phyloP scores from a whole-genome alignment of 2,329 filamentous ascomycete species.

The Thielaviopsis punctulata region DNA sequence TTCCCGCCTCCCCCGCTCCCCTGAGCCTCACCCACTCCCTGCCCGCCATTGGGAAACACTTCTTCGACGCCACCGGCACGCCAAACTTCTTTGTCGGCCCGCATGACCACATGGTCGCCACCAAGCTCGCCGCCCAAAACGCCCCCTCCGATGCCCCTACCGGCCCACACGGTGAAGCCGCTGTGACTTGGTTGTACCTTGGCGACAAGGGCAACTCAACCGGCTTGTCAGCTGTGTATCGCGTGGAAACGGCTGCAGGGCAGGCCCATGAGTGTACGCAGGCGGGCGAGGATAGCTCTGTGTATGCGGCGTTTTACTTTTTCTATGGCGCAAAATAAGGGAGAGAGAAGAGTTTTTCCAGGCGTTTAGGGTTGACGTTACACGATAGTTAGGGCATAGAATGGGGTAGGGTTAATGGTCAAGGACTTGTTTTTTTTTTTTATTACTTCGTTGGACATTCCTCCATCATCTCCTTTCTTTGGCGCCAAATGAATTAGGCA shows the following conservation, averaged over 20 bases:
- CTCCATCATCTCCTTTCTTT: too few species aligned
- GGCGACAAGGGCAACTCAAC: constrained; percentile 7
- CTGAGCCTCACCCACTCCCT: constrained; percentile 24
- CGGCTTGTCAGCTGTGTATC: constrained; percentile 1
- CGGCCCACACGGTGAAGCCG: constrained; percentile 5
- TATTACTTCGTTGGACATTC: too few species aligned
- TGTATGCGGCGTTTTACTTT: constrained; percentile 42
- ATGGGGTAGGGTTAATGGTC: too few species aligned
- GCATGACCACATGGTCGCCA: constrained; percentile 25
- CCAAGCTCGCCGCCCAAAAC: constrained; percentile 28
- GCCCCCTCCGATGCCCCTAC: neutral
- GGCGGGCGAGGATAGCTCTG: constrained; percentile 25
- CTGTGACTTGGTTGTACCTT: constrained; percentile 7
- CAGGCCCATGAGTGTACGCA: constrained; percentile 15
- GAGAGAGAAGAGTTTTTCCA: neutral
- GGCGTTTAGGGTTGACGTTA: too few species aligned
- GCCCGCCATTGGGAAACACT: constrained; percentile 45
- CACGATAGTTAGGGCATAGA: too few species aligned
- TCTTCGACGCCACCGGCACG: constrained; percentile 35
- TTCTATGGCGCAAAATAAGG: constrained; percentile 27
- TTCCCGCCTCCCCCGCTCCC: constrained; percentile 25
- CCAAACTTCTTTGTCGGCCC: constrained; percentile 41
- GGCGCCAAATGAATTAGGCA: too few species aligned
- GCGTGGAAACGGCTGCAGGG: constrained; percentile 10
- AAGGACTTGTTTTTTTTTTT: too few species aligned